phyloP scores from a whole-genome alignment of 257 asterid species.

The Primulina tabacum region DNA sequence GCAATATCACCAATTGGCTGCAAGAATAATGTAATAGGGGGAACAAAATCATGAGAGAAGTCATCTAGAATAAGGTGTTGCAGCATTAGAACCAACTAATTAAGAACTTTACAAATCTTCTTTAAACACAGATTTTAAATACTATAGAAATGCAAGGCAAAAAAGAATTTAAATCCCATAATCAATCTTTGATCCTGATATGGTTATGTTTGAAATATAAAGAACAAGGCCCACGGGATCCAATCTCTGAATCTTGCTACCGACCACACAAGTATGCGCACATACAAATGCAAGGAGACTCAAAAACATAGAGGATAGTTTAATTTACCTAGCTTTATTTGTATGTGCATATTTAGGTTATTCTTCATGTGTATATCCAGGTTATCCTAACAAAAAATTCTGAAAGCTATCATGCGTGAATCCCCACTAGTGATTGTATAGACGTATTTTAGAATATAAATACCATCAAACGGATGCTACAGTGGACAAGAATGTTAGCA shows the following conservation, averaged over 20 bases:
- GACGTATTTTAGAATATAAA: not conserved
- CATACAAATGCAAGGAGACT: not conserved
- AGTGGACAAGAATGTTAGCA: not conserved
- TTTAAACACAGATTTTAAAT: not conserved
- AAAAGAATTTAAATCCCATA: not conserved
- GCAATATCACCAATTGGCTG: constrained; percentile 85
- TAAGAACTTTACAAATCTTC: constrained; percentile 1
- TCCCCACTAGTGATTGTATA: not conserved
- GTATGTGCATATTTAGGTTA: not conserved
- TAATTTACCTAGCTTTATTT: not conserved
- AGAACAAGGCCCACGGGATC: not conserved
- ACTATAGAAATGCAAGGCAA: not conserved
- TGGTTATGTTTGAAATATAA: not conserved
- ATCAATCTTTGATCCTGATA: not conserved
- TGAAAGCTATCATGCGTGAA: not conserved
- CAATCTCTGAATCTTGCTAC: not conserved
- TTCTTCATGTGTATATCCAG: not conserved
- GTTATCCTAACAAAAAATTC: not conserved
- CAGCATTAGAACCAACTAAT: not conserved
- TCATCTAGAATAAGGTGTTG: constrained; percentile 5
- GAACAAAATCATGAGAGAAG: constrained; percentile 10
- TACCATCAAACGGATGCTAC: not conserved
- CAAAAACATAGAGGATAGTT: not conserved
- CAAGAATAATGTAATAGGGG: constrained; percentile 33
- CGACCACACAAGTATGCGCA: not conserved